A percentile compares a stretch with the other conserved stretches of the same genome.
Evolutionary conservation across 805 yeast species (phyloP).

Genomic region (Candida alai): DNA sequence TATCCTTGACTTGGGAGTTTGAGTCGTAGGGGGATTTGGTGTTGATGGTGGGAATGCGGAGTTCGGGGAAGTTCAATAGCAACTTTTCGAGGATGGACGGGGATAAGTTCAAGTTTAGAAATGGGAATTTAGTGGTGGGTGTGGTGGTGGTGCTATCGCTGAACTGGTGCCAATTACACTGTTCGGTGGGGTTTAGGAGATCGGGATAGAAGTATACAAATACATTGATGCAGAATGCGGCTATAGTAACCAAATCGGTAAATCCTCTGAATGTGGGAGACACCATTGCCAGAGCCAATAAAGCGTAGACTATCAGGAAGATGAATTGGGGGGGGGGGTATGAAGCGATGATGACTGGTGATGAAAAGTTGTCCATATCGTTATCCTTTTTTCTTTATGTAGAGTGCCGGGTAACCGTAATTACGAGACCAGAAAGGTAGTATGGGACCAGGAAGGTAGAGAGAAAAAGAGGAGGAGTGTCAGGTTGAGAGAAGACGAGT

Average conservation of each 20-base stretch:
- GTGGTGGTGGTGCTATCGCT: conserved; percentile 5
- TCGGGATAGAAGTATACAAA: conserved; percentile 80
- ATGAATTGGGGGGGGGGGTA: too few species aligned
- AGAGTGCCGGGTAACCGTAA: too few species aligned
- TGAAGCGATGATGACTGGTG: too few species aligned
- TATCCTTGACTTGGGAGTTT: conserved; percentile 33
- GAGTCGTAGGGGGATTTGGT: conserved; percentile 10
- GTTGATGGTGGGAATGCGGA: conserved; percentile 6
- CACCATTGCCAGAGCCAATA: too few species aligned
- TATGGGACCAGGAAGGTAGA: too few species aligned
- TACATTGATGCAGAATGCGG: conserved; percentile 49
- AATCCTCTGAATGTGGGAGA: conserved; percentile 3
- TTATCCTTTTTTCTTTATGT: too few species aligned
- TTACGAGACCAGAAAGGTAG: too few species aligned
- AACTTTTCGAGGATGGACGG: conserved; percentile 12
- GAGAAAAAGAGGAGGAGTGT: too few species aligned
- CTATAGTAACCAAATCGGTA: conserved; percentile 6
- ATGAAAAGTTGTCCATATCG: too few species aligned
- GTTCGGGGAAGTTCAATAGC: conserved; percentile 18
- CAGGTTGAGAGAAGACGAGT: too few species aligned
- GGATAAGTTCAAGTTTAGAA: conserved; percentile 12
- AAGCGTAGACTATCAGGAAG: too few species aligned
- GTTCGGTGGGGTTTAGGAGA: conserved; percentile 34
- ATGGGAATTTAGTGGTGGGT: conserved; percentile 6
- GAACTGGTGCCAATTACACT: conserved; percentile 58